Evolutionary conservation across 305 asterid species (phyloP), one percentile per base, ranked within the genome.

Genomic region (Fraxinus greggii): DNA sequence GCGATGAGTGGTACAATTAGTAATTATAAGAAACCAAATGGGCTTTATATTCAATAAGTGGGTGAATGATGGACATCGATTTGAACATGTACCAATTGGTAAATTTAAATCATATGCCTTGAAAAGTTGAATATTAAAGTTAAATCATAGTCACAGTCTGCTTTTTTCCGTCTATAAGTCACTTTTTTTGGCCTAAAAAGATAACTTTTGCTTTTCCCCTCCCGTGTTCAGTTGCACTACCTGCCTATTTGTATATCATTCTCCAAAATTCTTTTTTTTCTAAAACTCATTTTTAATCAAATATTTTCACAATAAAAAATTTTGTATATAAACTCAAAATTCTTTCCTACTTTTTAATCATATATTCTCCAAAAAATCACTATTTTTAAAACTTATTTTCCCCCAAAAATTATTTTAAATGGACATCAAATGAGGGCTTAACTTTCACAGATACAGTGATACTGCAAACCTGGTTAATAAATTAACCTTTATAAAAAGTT

Each of bases 41-140:
- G 38, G 10, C 7, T 56, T 74, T 80, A 4, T 3, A 13, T 28
- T 23, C 31, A 56, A 40, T 19, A 74, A 56, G 42, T 21, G 81
- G 85, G 78, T 69, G 8, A 15, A 7, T 19, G 40, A 28, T 26
- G 51, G 65, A 69, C 32, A 45, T 51, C 54, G 79, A 54, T 72
- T 35, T 45, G 79, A 74, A 51, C 76, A 10, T 42, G 73, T 78
- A 82, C 76, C 79, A 78, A 42, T 78, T 45, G 2, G 13, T 26
- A 75, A 3, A 51, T 15, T n/a, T n/a, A 51, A 13, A 51, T 13
- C 63, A 51, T n/a, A 51, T 51, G 21, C 77, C 7, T 63, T 3
- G 29, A 81, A 29, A 70, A 70, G 74, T 67, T 12, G 54, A 42
- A 42, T 13, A 42, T 42, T 12, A 42, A 36, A 36, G 42, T 36